These are phyloP conservation scores for Arthonia radiata DNA, from an alignment of 495 filamentous ascomycete species.

Conservation along the genomic window DNA sequence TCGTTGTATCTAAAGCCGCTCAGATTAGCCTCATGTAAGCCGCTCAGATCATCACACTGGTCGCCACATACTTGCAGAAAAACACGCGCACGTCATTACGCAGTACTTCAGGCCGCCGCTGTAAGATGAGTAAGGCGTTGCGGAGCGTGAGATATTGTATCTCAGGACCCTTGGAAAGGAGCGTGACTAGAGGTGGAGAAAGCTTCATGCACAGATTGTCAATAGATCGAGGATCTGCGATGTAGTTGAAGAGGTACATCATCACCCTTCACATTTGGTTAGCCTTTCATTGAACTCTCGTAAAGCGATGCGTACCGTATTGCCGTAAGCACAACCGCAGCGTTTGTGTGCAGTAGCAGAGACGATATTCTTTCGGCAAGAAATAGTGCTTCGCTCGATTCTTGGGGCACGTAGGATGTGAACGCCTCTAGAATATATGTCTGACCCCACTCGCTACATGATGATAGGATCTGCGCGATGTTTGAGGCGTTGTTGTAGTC, in stretches of 20 bases:
- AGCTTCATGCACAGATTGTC: slow-evolving; percentile 73
- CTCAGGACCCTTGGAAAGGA: slow-evolving; percentile 88
- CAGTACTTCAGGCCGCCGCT: slow-evolving; percentile 78
- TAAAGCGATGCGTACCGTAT: too few relatives aligned
- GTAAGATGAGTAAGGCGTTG: slow-evolving; percentile 84
- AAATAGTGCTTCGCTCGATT: slow-evolving; percentile 60
- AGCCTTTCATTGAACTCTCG: too few relatives aligned
- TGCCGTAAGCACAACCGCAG: slow-evolving; percentile 83
- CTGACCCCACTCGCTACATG: slow-evolving; percentile 99
- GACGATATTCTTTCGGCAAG: slow-evolving; percentile 86
- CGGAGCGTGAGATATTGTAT: slow-evolving; percentile 89
- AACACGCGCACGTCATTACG: slow-evolving; percentile 95
- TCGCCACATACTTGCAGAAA: slow-evolving; percentile 99
- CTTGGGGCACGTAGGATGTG: slow-evolving; percentile 94
- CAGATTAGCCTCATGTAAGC: too few relatives aligned
- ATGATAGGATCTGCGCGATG: slow-evolving; percentile 83
- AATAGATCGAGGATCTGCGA: slow-evolving; percentile 77
- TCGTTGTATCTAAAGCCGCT: too few relatives aligned
- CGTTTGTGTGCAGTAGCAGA: slow-evolving; percentile 86
- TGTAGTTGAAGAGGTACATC: slow-evolving; percentile 98
- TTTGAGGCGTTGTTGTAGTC: slow-evolving; percentile 94
- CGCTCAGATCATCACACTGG: too few relatives aligned
- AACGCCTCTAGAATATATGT: slow-evolving; percentile 95
- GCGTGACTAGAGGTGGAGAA: slow-evolving; percentile 82
- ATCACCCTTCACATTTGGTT: too few relatives aligned